A percentile compares a stretch with the other conserved stretches of the same genome.
These are phyloP conservation scores for Nigrospora oryzae DNA, from an alignment of 2,329 filamentous ascomycete species.

Conservation along the genomic window DNA sequence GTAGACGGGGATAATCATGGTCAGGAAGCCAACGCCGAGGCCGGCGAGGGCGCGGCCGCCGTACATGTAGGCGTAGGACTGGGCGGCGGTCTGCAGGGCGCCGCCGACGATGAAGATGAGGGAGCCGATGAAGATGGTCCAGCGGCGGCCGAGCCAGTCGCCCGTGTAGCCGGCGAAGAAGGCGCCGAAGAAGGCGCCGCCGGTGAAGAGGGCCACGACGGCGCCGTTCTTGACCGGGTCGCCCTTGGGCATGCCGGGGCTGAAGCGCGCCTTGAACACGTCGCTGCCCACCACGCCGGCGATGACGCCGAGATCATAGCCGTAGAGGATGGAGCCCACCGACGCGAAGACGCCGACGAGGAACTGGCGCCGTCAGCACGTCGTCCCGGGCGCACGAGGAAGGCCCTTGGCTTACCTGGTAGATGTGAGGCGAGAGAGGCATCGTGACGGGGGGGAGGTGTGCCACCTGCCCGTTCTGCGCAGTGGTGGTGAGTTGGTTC, in stretches of 20 bases:
- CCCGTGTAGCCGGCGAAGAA: slow-evolving; percentile 48
- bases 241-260: slow-evolving; percentile 11
- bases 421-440: slow-evolving; percentile 5
- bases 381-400: not conserved
- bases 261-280: slow-evolving; percentile 31
- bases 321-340: slow-evolving; percentile 44
- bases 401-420: slow-evolving; percentile 3
- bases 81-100: slow-evolving; percentile 62
- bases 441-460: not conserved
- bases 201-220: slow-evolving; percentile 72
- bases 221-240: slow-evolving; percentile 38
- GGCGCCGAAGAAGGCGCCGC: slow-evolving; percentile 56
- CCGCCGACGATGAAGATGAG: slow-evolving; percentile 66
- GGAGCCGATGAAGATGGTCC: slow-evolving; percentile 65
- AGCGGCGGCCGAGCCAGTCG: slow-evolving; percentile 50
- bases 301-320: slow-evolving; percentile 47
- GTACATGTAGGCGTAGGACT: slow-evolving; percentile 52
- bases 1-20: slow-evolving; percentile 50
- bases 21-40: slow-evolving; percentile 41
- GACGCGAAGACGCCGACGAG: slow-evolving; percentile 47
- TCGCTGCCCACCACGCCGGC: slow-evolving; percentile 41
- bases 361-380: slow-evolving; percentile 25
- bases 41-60: slow-evolving; percentile 63
- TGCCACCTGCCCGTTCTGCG: too few relatives aligned
- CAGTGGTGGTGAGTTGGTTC: too few relatives aligned